Percentiles rank a stretch among this genome's conserved stretches.
phyloP scores from a whole-genome alignment of 2,329 filamentous ascomycete species.

The Simplicillium aogashimaense region DNA sequence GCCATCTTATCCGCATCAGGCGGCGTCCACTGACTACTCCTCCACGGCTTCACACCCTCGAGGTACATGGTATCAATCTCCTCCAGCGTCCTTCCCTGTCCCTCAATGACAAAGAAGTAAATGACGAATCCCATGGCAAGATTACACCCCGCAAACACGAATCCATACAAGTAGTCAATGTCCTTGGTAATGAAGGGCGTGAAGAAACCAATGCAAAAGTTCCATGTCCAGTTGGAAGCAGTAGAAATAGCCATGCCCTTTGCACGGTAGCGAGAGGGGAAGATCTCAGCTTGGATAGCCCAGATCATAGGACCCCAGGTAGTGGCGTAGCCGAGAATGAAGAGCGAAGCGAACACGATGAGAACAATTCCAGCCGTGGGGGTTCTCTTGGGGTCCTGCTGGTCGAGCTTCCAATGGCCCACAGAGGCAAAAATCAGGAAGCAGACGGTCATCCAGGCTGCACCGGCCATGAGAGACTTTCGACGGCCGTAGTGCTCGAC shows the following conservation, averaged over 20 bases:
- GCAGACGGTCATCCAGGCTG: slow-evolving; percentile 49
- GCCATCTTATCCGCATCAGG: slow-evolving; percentile 33
- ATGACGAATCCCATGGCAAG: slow-evolving; percentile 54
- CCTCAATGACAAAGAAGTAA: slow-evolving; percentile 71
- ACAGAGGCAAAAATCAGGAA: slow-evolving; percentile 49
- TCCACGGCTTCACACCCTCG: slow-evolving; percentile 51
- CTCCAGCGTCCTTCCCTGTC: slow-evolving; percentile 62
- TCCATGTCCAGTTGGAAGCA: slow-evolving; percentile 59
- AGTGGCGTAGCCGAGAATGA: slow-evolving; percentile 56
- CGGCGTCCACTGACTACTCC: slow-evolving; percentile 45
- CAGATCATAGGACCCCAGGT: slow-evolving; percentile 59
- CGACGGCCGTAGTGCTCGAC: slow-evolving; percentile 59
- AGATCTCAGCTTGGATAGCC: slow-evolving; percentile 56
- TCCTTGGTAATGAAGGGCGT: slow-evolving; percentile 66
- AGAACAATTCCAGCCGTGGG: slow-evolving; percentile 43
- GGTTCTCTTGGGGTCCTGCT: slow-evolving; percentile 20
- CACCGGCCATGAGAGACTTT: slow-evolving; percentile 51
- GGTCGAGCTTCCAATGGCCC: slow-evolving; percentile 36
- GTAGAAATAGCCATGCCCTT: slow-evolving; percentile 52
- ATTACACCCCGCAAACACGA: slow-evolving; percentile 67
- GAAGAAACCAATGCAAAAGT: slow-evolving; percentile 69
- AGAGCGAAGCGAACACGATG: slow-evolving; percentile 54
- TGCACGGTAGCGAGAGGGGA: slow-evolving; percentile 51
- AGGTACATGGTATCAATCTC: slow-evolving; percentile 76
- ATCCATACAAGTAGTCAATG: slow-evolving; percentile 66